Percentiles rank a stretch among this genome's conserved stretches.
Conservation (phyloP, 2,329 filamentous ascomycete genomes). For the Pezizomycotina sp. region DNA sequence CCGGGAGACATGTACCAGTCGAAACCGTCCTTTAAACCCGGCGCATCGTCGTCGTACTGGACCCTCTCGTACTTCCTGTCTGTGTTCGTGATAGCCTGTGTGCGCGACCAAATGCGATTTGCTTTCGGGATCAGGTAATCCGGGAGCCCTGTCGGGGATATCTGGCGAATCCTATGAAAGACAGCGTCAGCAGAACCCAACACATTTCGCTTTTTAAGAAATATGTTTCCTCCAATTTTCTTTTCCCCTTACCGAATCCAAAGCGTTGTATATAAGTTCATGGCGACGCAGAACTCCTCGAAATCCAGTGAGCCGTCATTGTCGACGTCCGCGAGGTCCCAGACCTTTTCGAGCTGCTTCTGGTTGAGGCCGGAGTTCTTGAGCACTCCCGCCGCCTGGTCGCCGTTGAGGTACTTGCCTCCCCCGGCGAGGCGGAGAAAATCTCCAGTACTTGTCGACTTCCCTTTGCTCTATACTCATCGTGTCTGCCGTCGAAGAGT, state of each 20-base stretch:
- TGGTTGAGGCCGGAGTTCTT: conserved; percentile 57
- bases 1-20: conserved; percentile 97
- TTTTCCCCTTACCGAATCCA: background rate
- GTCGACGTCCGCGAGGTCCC: conserved; percentile 94
- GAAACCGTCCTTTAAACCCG: conserved; percentile 84
- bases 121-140: conserved; percentile 96
- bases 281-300: conserved; percentile 97
- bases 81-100: conserved; percentile 58
- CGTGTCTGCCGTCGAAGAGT: background rate
- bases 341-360: conserved; percentile 86
- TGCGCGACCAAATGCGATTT: conserved; percentile 75
- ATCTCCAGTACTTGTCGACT: conserved; percentile 66
- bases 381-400: conserved; percentile 52
- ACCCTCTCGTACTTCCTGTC: conserved; percentile 72
- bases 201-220: background rate
- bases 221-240: background rate
- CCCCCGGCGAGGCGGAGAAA: conserved; percentile 50
- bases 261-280: conserved; percentile 93
- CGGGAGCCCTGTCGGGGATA: conserved; percentile 67
- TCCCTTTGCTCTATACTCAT: conserved; percentile 31
- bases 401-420: conserved; percentile 48
- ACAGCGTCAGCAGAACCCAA: no score
- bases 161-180: conserved; percentile 68
- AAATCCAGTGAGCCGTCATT: conserved; percentile 96
- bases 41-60: conserved; percentile 61